phyloP scores from a whole-genome alignment of 192 early-diverging fungal species.

The Ambispora gerdemannii region DNA sequence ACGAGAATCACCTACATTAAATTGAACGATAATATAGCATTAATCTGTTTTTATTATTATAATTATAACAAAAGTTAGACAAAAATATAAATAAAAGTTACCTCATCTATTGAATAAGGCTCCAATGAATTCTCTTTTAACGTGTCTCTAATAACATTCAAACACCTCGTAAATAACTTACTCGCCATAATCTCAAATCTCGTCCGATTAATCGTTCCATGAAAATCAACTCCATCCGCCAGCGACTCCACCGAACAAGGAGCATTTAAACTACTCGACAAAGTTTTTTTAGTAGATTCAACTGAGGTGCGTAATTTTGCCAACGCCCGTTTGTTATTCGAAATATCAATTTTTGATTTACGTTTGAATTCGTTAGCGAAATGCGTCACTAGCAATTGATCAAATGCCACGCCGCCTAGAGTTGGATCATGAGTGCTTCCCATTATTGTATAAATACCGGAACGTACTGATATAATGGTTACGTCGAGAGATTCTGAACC shows the following conservation, averaged over 20 bases:
- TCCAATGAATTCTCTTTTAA: conserved; percentile 66
- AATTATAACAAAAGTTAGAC: not conserved
- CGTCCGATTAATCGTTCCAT: conserved; percentile 75
- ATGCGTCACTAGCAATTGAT: conserved; percentile 76
- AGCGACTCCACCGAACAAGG: conserved; percentile 93
- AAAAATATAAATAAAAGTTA: conserved; percentile 16
- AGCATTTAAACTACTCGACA: conserved; percentile 74
- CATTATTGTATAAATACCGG: conserved; percentile 81
- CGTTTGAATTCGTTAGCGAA: conserved; percentile 86
- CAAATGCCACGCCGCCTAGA: conserved; percentile 84
- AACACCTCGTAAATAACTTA: conserved; percentile 70
- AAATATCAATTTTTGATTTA: conserved; percentile 78
- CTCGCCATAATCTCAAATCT: conserved; percentile 87
- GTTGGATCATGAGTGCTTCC: conserved; percentile 71
- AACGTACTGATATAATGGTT: conserved; percentile 70
- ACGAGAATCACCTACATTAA: conserved; percentile 75
- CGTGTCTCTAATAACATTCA: conserved; percentile 61
- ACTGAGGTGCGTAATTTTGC: conserved; percentile 81
- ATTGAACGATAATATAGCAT: not conserved
- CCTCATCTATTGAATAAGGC: conserved; percentile 72
- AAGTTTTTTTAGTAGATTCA: conserved; percentile 89
- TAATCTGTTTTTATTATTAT: not conserved
- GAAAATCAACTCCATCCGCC: conserved; percentile 87
- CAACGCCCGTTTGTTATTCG: conserved; percentile 68
- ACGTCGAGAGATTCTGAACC: conserved; percentile 85